Percentiles rank a stretch among this genome's conserved stretches.
Evolutionary conservation across 148 eudicot genomes (phyloP).

Genomic region (Rhododendron kiyosumense): DNA sequence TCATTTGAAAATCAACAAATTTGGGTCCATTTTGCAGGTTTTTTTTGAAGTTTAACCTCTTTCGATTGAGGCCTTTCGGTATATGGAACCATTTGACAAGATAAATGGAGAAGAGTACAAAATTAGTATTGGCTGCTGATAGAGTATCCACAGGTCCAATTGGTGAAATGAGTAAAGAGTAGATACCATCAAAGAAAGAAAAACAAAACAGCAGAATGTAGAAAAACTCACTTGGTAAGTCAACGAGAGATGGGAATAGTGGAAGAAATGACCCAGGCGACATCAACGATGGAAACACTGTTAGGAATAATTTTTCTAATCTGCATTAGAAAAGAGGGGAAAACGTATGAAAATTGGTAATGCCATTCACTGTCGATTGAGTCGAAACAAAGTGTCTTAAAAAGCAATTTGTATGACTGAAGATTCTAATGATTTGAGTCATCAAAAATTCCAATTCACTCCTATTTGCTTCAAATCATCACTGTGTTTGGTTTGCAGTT

Average conservation of each 20-base stretch:
- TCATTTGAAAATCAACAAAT: background rate
- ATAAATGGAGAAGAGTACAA: background rate
- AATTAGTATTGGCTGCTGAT: background rate
- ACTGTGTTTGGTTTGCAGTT: too few relatives aligned
- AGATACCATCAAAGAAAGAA: background rate
- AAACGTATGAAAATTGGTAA: background rate
- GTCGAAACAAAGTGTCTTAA: background rate
- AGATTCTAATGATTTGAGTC: background rate
- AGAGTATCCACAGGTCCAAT: background rate
- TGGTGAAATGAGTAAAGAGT: background rate
- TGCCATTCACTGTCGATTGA: background rate
- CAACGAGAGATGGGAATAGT: constrained; percentile 68
- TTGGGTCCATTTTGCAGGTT: background rate
- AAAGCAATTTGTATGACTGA: background rate
- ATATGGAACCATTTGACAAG: background rate
- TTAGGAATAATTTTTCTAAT: constrained; percentile 59
- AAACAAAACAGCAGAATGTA: background rate
- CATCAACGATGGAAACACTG: constrained; percentile 68
- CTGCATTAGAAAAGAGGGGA: constrained; percentile 32
- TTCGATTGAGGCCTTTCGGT: background rate
- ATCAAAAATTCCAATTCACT: background rate
- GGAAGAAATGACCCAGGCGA: constrained; percentile 91
- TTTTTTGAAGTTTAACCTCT: background rate
- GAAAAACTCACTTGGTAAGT: constrained; percentile 76
- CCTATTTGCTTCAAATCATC: background rate